Evolutionary conservation across 306 rosid genomes (phyloP).

Genomic region (Dryas drummondii): DNA sequence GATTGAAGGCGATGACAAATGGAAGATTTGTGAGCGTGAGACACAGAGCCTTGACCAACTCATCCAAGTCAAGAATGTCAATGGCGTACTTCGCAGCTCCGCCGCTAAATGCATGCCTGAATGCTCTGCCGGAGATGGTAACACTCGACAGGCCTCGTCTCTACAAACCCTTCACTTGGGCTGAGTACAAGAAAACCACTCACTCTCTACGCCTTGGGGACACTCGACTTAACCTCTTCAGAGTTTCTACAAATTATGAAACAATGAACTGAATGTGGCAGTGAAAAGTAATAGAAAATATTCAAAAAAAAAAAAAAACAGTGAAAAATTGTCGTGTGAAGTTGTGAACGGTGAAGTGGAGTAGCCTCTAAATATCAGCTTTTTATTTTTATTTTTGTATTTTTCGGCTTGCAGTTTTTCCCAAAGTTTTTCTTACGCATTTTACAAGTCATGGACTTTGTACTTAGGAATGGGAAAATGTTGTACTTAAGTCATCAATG

Average conservation of each 20-base stretch:
- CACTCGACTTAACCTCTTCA: conserved; percentile 56
- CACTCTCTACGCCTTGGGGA: conserved; percentile 65
- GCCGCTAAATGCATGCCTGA: conserved; percentile 42
- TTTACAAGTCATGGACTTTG: not conserved
- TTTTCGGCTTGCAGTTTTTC: not conserved
- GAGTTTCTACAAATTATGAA: conserved; percentile 5
- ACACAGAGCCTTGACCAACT: conserved; percentile 64
- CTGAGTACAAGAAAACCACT: conserved; percentile 63
- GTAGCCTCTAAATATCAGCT: not conserved
- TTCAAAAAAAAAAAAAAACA: not conserved
- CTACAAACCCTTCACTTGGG: conserved; percentile 78
- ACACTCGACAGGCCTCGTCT: conserved; percentile 46
- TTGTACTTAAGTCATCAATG: not conserved
- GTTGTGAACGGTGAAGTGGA: not conserved
- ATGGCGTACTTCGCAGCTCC: conserved; percentile 74
- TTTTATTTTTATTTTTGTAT: not conserved
- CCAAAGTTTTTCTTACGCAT: not conserved
- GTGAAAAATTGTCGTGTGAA: not conserved
- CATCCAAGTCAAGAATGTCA: conserved; percentile 56
- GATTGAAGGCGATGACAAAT: conserved; percentile 70
- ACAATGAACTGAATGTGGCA: not conserved
- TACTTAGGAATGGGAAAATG: conserved; percentile 1
- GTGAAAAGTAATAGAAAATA: not conserved
- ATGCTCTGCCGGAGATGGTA: conserved; percentile 53
- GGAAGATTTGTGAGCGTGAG: conserved; percentile 73